phyloP scores from a whole-genome alignment of 306 rosid genomes.

The Comarum palustre region DNA sequence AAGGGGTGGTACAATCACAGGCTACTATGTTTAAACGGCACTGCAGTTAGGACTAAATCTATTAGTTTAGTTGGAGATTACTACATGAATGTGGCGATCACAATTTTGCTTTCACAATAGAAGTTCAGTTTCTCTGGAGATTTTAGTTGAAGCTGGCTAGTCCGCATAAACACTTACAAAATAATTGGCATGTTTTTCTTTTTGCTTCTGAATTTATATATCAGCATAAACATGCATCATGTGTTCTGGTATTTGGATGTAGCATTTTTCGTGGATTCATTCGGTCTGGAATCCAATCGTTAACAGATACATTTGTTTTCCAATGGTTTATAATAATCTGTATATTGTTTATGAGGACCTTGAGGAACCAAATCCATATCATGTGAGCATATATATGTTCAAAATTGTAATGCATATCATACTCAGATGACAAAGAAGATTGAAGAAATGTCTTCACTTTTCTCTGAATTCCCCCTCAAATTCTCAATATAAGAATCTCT shows the following conservation, averaged over 20 bases:
- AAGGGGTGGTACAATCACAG: conserved; percentile 49
- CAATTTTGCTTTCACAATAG: conserved; percentile 11
- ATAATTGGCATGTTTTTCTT: conserved; percentile 7
- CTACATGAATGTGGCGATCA: conserved; percentile 4
- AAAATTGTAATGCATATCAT: not conserved
- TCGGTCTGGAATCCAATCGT: not conserved
- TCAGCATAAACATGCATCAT: not conserved
- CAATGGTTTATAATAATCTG: not conserved
- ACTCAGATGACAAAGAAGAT: not conserved
- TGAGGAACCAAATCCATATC: conserved; percentile 11
- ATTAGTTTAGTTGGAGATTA: conserved; percentile 15
- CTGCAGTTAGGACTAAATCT: conserved; percentile 7
- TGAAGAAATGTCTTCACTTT: conserved; percentile 8
- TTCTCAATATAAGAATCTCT: too few species aligned
- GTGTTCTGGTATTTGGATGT: not conserved
- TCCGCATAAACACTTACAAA: conserved; percentile 21
- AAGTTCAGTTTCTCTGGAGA: conserved; percentile 15
- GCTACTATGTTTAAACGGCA: conserved; percentile 38
- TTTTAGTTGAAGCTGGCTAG: conserved; percentile 15
- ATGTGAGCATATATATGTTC: not conserved
- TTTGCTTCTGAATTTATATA: not conserved
- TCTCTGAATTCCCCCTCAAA: not conserved
- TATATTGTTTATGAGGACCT: not conserved
- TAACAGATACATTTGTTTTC: not conserved
- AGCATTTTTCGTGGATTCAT: not conserved